Evolutionary conservation across 1,139 yeast genomes (phyloP).

Genomic region (Yamadazyma diddensiae): DNA sequence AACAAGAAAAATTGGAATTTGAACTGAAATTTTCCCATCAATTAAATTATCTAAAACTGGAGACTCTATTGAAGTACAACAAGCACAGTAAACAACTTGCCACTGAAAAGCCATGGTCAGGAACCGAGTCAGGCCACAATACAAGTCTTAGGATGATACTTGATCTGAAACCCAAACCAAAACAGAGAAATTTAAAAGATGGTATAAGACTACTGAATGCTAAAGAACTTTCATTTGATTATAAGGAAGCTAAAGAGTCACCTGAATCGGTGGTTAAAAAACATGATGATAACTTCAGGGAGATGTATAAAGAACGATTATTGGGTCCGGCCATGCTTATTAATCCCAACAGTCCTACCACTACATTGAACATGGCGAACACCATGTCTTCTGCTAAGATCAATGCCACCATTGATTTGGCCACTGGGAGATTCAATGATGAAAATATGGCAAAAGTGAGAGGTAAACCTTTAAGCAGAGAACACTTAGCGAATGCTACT

Average conservation of each 20-base stretch:
- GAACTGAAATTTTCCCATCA: conserved; percentile 18
- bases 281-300: conserved; percentile 54
- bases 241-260: conserved; percentile 39
- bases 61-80: conserved; percentile 24
- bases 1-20: conserved; percentile 13
- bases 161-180: conserved; percentile 54
- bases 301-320: conserved; percentile 61
- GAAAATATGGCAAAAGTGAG: conserved; percentile 47
- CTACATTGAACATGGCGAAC: conserved; percentile 46
- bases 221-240: conserved; percentile 65
- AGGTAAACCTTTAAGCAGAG: conserved; percentile 56
- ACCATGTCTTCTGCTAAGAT: conserved; percentile 73
- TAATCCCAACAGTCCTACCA: conserved; percentile 31
- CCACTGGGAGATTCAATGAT: conserved; percentile 61
- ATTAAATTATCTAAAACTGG: conserved; percentile 27
- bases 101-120: conserved; percentile 63
- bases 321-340: conserved; percentile 56
- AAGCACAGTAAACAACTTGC: conserved; percentile 50
- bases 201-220: conserved; percentile 39
- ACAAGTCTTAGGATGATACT: conserved; percentile 59
- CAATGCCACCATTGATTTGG: conserved; percentile 63
- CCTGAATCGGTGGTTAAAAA: conserved; percentile 15
- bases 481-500: conserved; percentile 58
- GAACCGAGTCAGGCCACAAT: conserved; percentile 53
- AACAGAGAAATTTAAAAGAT: conserved; percentile 8